Base-by-base conservation (phyloP, 139 green algal genomes). In the Astrephomene gubernaculifera region DNA sequence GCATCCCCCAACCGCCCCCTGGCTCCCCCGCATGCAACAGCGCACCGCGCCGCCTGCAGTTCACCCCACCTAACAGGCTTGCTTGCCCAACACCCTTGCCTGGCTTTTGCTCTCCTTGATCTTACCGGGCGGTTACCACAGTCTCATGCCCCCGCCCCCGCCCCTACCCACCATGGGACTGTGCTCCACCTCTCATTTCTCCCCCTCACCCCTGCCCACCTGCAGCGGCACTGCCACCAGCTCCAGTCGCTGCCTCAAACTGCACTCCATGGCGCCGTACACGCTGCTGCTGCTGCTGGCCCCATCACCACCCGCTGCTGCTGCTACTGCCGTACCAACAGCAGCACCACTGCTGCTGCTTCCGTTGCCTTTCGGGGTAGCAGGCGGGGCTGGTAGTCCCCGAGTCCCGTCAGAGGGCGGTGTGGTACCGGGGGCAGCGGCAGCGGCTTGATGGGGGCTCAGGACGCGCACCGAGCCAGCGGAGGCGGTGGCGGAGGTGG, bases 191-290 rank as follows among this genome's bases (percentile, higher is more conserved):
- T 57, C 14, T 12, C 49, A 12, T 17, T 17, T 17, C 49, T 57
- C 49, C 49, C 49, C 49, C 49, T 12, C 14, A 12, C 24, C 24
- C 39, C 36, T 14, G 24, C 79, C 1, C 21, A 76, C 79, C 64
- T 85, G 79, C 43, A 85, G 79, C 25, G 79, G 79, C 33, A 85
- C 79, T 7, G 64, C 63, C 19, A 85, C 63, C 79, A 85, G 43
- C 6, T 52, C 63, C 43, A 75, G 19, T 14, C 53, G 6, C 33
- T n/a, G 33, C 1, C 64, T 31, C 35, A 76, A 27, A 64, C 64
- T 76, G 44, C 33, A n/a, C 12, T 75, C 79, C 63, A 85, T 76
- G 43, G 68, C 79, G 33, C n/a, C 4, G 0, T 24, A 19, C 12
- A 85, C 0, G 9, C 31, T 8, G n/a, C 31, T 9, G 24, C 10